These are phyloP conservation scores for Solanum tacnaense DNA, from an alignment of 257 asterid genomes.

Conservation along the genomic window DNA sequence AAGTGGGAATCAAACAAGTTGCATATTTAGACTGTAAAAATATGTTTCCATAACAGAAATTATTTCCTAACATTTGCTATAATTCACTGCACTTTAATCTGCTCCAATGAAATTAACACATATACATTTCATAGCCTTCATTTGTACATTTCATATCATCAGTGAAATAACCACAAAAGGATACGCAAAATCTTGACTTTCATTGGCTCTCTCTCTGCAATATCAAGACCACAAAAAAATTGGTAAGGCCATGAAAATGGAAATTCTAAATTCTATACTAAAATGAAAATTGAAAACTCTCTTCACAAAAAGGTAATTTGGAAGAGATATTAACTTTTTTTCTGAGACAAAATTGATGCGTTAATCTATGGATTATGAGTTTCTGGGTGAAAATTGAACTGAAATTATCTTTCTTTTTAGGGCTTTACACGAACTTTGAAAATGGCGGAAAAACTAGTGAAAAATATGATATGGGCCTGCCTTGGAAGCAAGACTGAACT, in stretches of 20 bases:
- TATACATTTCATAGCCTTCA: not conserved
- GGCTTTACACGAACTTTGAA: not conserved
- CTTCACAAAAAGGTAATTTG: not conserved
- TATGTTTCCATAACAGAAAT: not conserved
- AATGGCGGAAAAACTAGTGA: not conserved
- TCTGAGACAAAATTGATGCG: not conserved
- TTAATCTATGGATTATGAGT: not conserved
- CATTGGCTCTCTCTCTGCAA: constrained; percentile 53
- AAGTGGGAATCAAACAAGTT: not conserved
- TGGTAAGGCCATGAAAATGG: not conserved
- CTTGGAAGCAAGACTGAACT: not conserved
- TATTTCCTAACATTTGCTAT: not conserved
- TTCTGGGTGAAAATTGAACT: not conserved
- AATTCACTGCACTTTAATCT: not conserved
- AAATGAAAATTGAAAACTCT: not conserved
- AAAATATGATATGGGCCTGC: not conserved
- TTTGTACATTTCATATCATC: not conserved
- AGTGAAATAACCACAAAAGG: constrained; percentile 17
- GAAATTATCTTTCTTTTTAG: not conserved
- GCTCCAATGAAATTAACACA: not conserved
- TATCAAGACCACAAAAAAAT: not conserved
- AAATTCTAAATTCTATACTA: not conserved
- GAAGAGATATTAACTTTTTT: not conserved
- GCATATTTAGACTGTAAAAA: not conserved
- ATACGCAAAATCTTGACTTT: constrained; percentile 80